phyloP scores from a whole-genome alignment of 495 filamentous ascomycete species.

The Rostrohypoxylon terebratum region DNA sequence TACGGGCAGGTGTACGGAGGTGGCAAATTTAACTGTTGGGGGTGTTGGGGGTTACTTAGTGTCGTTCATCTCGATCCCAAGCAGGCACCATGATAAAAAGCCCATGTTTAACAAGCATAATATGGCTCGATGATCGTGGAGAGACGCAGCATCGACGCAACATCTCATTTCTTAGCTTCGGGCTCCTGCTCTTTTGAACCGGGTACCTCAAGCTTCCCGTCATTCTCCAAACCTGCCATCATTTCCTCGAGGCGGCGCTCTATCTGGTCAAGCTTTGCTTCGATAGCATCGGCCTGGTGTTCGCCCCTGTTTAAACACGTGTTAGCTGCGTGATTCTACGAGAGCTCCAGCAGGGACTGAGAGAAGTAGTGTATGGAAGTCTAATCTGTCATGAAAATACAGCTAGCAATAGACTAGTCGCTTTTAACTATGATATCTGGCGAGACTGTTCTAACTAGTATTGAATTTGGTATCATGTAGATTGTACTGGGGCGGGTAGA shows the following conservation, averaged over 20 bases:
- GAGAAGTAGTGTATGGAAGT: slow-evolving; percentile 16
- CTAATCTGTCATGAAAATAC: slow-evolving; percentile 7
- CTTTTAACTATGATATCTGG: neutral
- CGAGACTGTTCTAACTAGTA: neutral
- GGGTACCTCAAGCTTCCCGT: slow-evolving; percentile 14
- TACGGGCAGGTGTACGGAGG: slow-evolving; percentile 2
- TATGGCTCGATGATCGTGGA: slow-evolving; percentile 18
- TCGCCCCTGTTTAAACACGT: slow-evolving; percentile 60
- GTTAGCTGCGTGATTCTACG: slow-evolving; percentile 31
- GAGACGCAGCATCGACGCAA: slow-evolving; percentile 15
- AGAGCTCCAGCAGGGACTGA: slow-evolving; percentile 1
- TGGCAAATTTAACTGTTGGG: slow-evolving; percentile 25
- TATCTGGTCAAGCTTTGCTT: slow-evolving; percentile 62
- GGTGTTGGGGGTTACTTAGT: neutral
- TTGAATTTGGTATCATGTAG: neutral
- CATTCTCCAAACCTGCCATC: slow-evolving; percentile 56
- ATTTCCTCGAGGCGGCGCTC: slow-evolving; percentile 67
- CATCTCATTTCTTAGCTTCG: slow-evolving; percentile 32
- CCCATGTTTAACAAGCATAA: slow-evolving; percentile 4
- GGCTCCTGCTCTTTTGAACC: slow-evolving; percentile 17
- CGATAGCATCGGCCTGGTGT: slow-evolving; percentile 64
- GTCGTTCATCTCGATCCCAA: slow-evolving; percentile 9
- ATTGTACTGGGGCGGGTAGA: neutral
- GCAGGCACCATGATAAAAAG: neutral
- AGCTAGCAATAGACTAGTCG: slow-evolving; percentile 8